These are phyloP conservation scores for Phyllosticta citrichinensis DNA, from an alignment of 2,329 filamentous ascomycete genomes.

Conservation along the genomic window DNA sequence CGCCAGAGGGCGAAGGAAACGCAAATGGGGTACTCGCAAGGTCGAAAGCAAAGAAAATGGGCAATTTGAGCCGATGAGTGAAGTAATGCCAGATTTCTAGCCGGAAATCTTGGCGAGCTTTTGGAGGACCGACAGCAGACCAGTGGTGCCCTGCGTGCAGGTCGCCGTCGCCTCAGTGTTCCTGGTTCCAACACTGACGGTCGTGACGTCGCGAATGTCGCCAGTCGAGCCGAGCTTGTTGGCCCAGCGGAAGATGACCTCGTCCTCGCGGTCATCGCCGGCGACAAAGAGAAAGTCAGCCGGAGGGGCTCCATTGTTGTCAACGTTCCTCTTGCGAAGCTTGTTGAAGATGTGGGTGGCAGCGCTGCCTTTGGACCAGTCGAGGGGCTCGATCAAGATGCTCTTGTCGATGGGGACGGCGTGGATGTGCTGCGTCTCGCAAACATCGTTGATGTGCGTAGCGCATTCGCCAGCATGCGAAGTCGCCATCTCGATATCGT, in stretches of 20 bases:
- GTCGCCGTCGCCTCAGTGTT: constrained; percentile 84
- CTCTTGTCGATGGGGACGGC: constrained; percentile 72
- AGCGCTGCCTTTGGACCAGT: constrained; percentile 82
- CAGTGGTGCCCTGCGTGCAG: constrained; percentile 82
- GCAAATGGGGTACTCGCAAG: constrained; percentile 7
- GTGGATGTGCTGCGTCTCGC: constrained; percentile 71
- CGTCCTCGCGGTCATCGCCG: constrained; percentile 86
- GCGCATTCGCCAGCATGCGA: constrained; percentile 83
- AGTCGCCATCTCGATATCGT: constrained; percentile 63
- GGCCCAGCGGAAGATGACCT: constrained; percentile 90
- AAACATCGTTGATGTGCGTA: constrained; percentile 91
- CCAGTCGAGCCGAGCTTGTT: constrained; percentile 57
- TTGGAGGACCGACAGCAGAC: constrained; percentile 50
- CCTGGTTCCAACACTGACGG: constrained; percentile 74
- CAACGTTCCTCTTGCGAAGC: constrained; percentile 14
- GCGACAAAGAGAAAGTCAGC: constrained; percentile 82
- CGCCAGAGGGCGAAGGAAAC: neutral
- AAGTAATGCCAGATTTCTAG: neutral
- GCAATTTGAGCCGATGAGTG: neutral
- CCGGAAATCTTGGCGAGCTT: constrained; percentile 31
- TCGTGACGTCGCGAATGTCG: constrained; percentile 53
- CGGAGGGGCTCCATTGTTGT: constrained; percentile 29
- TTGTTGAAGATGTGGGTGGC: constrained; percentile 60
- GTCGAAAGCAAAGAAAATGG: neutral
- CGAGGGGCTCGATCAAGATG: constrained; percentile 73